Evolutionary conservation across 441 rosid genomes (phyloP).

Genomic region (Populus hybrid): DNA sequence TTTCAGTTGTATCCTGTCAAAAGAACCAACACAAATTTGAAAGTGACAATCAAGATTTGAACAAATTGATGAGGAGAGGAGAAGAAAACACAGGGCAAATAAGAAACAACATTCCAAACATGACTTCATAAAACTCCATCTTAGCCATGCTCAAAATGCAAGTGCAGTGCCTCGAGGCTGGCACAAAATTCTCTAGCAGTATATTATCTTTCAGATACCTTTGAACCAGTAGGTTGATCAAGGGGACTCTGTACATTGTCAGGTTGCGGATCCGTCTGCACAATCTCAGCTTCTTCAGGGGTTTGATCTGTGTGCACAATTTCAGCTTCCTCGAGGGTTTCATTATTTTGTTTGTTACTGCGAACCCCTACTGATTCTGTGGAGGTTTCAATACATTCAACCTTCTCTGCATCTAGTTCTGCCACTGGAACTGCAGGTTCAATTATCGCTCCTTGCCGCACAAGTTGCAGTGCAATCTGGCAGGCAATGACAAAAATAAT

Average conservation of each 20-base stretch:
- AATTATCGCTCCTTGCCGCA: conserved; percentile 56
- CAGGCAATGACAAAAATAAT: conserved; percentile 12
- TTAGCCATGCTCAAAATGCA: neutral
- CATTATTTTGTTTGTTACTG: conserved; percentile 19
- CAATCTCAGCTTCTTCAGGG: conserved; percentile 21
- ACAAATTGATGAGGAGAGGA: neutral
- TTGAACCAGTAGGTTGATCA: conserved; percentile 27
- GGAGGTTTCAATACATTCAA: conserved; percentile 25
- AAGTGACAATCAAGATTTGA: neutral
- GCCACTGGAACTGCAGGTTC: conserved; percentile 39
- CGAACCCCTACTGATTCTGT: conserved; percentile 35
- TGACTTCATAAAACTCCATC: neutral
- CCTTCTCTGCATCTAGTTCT: conserved; percentile 30
- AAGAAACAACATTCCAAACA: neutral
- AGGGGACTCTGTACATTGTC: conserved; percentile 17
- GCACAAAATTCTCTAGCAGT: neutral
- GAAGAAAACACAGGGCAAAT: neutral
- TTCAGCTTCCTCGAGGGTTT: conserved; percentile 24
- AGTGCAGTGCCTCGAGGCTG: neutral
- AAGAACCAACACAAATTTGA: neutral
- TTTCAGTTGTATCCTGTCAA: conserved; percentile 43
- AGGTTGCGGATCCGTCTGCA: conserved; percentile 15
- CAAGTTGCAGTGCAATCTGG: conserved; percentile 91
- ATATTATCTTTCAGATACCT: conserved; percentile 28
- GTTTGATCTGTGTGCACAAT: conserved; percentile 20